Conservation (phyloP, 352 stramenopile species). For the Hyaloperonospora arabidopsidis region DNA sequence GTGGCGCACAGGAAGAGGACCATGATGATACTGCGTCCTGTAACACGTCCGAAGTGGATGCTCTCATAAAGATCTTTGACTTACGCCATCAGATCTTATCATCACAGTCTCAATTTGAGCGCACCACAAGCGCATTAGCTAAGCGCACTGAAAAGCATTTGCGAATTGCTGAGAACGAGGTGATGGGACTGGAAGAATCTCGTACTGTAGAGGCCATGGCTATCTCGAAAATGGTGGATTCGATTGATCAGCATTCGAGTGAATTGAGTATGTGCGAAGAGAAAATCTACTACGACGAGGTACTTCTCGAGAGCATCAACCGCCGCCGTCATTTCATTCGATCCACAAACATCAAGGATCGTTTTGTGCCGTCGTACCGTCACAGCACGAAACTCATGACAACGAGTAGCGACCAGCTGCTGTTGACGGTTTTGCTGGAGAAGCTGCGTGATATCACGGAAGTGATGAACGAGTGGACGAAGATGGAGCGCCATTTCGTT, state of each 20-base stretch:
- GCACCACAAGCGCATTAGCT: constrained; percentile 40
- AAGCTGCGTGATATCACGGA: constrained; percentile 51
- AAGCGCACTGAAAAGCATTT: constrained; percentile 54
- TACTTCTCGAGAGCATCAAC: constrained; percentile 56
- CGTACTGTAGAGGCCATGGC: constrained; percentile 32
- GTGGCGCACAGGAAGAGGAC: constrained; percentile 11
- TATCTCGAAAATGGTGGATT: constrained; percentile 43
- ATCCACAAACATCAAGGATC: constrained; percentile 48
- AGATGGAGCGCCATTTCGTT: constrained; percentile 65
- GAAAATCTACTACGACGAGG: constrained; percentile 45
- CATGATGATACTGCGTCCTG: constrained; percentile 12
- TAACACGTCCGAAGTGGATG: constrained; percentile 52
- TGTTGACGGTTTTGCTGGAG: constrained; percentile 65
- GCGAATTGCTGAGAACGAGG: constrained; percentile 39
- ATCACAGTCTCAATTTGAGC: constrained; percentile 57
- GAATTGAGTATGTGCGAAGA: constrained; percentile 48
- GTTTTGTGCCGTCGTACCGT: constrained; percentile 63
- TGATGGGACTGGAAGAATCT: constrained; percentile 57
- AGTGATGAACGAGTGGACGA: constrained; percentile 64
- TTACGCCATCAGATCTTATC: constrained; percentile 68
- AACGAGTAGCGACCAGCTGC: constrained; percentile 57
- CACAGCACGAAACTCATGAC: constrained; percentile 61
- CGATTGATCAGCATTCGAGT: constrained; percentile 47
- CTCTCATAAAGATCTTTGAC: constrained; percentile 64
- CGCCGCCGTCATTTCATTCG: constrained; percentile 62